A percentile compares a stretch with the other conserved stretches of the same genome.
Evolutionary conservation across 441 rosid genomes (phyloP).

Genomic region (Omphalea diandra): DNA sequence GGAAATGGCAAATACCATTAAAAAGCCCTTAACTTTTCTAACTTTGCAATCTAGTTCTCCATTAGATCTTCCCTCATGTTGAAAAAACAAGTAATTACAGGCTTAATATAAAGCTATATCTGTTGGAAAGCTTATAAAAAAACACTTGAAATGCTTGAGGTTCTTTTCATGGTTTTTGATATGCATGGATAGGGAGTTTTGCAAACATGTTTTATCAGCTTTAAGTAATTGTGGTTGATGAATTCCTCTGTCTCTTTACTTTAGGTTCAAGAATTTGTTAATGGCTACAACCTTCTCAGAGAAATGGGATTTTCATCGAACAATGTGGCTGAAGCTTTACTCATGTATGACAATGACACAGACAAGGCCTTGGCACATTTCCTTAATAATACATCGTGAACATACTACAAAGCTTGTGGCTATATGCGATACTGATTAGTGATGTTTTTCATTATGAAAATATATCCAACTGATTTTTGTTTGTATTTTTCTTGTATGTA

Average conservation of each 20-base stretch:
- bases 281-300: slow-evolving; percentile 50
- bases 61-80: neutral
- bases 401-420: slow-evolving; percentile 5
- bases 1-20: too few species aligned
- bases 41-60: too few species aligned
- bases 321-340: slow-evolving; percentile 58
- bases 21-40: too few species aligned
- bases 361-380: slow-evolving; percentile 81
- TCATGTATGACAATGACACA: slow-evolving; percentile 67
- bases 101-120: neutral
- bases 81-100: neutral
- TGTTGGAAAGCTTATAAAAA: too few species aligned
- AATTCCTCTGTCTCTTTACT: neutral
- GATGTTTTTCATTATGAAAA: neutral
- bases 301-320: slow-evolving; percentile 88
- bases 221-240: neutral
- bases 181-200: neutral
- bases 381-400: slow-evolving; percentile 49
- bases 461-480: neutral
- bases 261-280: slow-evolving; percentile 74
- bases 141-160: neutral
- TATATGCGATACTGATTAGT: slow-evolving; percentile 5
- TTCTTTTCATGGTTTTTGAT: neutral
- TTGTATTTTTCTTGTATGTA: neutral
- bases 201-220: neutral